These are phyloP conservation scores for Ensete glaucum DNA, from an alignment of 176 grass and related monocot species.

Conservation along the genomic window DNA sequence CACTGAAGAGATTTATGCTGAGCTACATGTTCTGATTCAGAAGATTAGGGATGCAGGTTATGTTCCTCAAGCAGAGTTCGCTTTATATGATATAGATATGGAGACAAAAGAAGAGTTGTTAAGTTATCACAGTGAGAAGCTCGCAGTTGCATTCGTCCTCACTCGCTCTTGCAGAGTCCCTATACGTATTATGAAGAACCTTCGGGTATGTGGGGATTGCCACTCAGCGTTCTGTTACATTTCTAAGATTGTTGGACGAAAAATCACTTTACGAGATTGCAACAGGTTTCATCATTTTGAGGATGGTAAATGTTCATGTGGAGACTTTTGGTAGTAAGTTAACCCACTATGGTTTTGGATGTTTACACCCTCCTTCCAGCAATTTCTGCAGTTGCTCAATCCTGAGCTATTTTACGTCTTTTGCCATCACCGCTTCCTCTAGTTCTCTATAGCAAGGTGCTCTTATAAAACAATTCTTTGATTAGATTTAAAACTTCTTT, in stretches of 20 bases:
- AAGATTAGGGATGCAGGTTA: constrained; percentile 55
- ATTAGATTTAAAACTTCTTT: too few species aligned
- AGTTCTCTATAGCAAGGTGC: too few species aligned
- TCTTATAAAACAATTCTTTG: too few species aligned
- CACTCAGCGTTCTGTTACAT: constrained; percentile 65
- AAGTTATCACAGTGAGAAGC: constrained; percentile 69
- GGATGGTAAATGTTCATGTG: constrained; percentile 67
- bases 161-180: constrained; percentile 39
- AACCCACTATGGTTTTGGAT: not conserved
- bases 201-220: constrained; percentile 68
- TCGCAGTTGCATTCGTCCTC: constrained; percentile 65
- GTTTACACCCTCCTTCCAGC: not conserved
- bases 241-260: constrained; percentile 43
- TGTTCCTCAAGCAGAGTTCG: constrained; percentile 48
- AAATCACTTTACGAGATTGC: constrained; percentile 62
- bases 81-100: constrained; percentile 57
- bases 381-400: too few species aligned
- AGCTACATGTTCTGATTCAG: constrained; percentile 46
- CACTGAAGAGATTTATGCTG: constrained; percentile 60
- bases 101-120: constrained; percentile 67
- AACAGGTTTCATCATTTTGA: constrained; percentile 69
- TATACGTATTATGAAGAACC: constrained; percentile 81
- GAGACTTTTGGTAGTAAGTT: constrained; percentile 50
- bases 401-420: too few species aligned
- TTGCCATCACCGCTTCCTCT: too few species aligned